A percentile compares a stretch with the other conserved stretches of the same genome.
Conservation (phyloP, 1,139 yeast species). For the Lodderomyces metapsilosis region DNA sequence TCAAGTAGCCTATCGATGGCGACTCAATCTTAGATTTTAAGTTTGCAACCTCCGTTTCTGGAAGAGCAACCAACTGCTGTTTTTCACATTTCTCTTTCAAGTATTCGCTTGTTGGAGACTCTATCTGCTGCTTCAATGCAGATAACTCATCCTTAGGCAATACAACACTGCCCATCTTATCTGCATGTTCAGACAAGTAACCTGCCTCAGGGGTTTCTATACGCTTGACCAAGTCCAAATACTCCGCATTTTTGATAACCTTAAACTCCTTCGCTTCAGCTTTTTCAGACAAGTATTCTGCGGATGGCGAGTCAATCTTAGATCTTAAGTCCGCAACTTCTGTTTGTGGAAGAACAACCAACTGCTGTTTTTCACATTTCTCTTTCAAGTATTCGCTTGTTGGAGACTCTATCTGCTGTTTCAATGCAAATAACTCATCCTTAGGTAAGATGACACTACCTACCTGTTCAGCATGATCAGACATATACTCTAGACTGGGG, state of each 20-base stretch:
- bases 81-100: slow-evolving; percentile 18
- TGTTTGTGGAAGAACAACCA: slow-evolving; percentile 2
- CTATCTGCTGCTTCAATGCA: slow-evolving; percentile 13
- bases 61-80: slow-evolving; percentile 10
- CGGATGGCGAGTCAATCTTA: slow-evolving; percentile 17
- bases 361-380: slow-evolving; percentile 16
- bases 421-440: slow-evolving; percentile 19
- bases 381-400: slow-evolving; percentile 19
- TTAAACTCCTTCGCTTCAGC: slow-evolving; percentile 9
- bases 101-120: slow-evolving; percentile 21
- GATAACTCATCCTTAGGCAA: slow-evolving; percentile 20
- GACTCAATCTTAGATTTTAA: slow-evolving; percentile 10
- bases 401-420: slow-evolving; percentile 17
- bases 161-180: slow-evolving; percentile 11
- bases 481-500: slow-evolving; percentile 25
- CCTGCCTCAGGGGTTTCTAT: slow-evolving; percentile 28
- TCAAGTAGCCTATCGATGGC: slow-evolving; percentile 23
- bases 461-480: slow-evolving; percentile 8
- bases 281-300: slow-evolving; percentile 19
- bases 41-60: slow-evolving; percentile 5
- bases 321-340: too few species aligned
- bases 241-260: slow-evolving; percentile 18
- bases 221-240: slow-evolving; percentile 18
- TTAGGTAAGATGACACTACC: slow-evolving; percentile 16
- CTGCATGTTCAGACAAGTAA: slow-evolving; percentile 16